Percentiles rank a stretch among this genome's conserved stretches.
Conservation (phyloP, 1,284 basidiomycete species). For the Pseudozyma tsukubaensis region DNA sequence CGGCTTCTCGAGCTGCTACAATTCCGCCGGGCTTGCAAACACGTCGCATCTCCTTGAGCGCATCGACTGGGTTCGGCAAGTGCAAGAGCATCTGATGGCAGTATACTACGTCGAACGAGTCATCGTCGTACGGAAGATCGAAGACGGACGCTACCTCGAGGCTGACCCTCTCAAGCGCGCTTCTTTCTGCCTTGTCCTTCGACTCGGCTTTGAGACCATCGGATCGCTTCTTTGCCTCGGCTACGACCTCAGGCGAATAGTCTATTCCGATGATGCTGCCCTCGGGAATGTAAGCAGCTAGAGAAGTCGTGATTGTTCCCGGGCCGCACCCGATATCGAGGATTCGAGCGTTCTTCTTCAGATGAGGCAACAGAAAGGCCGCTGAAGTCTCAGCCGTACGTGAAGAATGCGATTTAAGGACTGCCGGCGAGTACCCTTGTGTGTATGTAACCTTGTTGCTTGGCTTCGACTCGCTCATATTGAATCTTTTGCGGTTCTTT, state of each 20-base stretch:
- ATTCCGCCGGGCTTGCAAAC: constrained; percentile 39
- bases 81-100: constrained; percentile 46
- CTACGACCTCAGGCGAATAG: constrained; percentile 30
- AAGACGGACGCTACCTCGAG: constrained; percentile 34
- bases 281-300: constrained; percentile 19
- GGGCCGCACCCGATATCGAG: constrained; percentile 46
- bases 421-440: constrained; percentile 39
- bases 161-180: constrained; percentile 6
- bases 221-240: constrained; percentile 23
- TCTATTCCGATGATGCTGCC: constrained; percentile 35
- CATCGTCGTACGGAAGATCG: constrained; percentile 28
- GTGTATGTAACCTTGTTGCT: constrained; percentile 18
- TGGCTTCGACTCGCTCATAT: constrained; percentile 6
- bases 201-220: neutral
- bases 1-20: constrained; percentile 35
- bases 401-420: constrained; percentile 35
- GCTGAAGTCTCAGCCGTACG: constrained; percentile 38
- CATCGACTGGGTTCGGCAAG: constrained; percentile 20
- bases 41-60: constrained; percentile 38
- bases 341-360: constrained; percentile 19
- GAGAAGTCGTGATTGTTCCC: constrained; percentile 39
- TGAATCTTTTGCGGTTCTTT: neutral
- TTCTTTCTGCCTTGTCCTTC: neutral
- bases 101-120: constrained; percentile 35
- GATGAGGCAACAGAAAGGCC: constrained; percentile 32